Conservation (phyloP, 805 yeast species). For the Metschnikowia corniflorae region DNA sequence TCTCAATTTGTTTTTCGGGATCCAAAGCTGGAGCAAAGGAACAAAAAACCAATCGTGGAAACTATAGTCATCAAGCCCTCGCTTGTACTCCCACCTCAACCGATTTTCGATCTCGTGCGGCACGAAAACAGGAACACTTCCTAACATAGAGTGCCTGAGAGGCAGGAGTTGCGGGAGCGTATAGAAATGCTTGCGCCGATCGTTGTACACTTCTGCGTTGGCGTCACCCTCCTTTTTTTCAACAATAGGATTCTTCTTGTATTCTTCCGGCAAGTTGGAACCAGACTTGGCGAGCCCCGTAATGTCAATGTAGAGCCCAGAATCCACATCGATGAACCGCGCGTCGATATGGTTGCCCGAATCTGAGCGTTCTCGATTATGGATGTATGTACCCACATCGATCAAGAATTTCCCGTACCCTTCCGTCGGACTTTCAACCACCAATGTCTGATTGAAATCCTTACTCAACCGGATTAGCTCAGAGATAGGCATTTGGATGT, state of each 20-base stretch:
- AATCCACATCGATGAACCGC: conserved; percentile 17
- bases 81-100: conserved; percentile 19
- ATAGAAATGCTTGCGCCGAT: conserved; percentile 19
- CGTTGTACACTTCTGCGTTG: conserved; percentile 16
- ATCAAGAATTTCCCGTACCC: conserved; percentile 20
- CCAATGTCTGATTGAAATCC: conserved; percentile 16
- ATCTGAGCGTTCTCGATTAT: conserved; percentile 15
- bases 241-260: conserved; percentile 13
- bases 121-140: conserved; percentile 18
- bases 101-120: conserved; percentile 17
- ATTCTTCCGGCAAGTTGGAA: conserved; percentile 13
- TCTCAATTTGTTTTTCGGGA: conserved; percentile 12
- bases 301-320: conserved; percentile 18
- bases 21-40: conserved; percentile 21
- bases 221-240: conserved; percentile 9
- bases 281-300: conserved; percentile 15
- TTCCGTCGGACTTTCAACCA: conserved; percentile 18
- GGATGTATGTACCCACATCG: conserved; percentile 19
- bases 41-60: conserved; percentile 17
- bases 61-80: conserved; percentile 13
- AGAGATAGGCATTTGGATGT: conserved; percentile 17
- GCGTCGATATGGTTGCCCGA: conserved; percentile 17
- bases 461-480: conserved; percentile 11
- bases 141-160: conserved; percentile 17
- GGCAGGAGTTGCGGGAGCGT: conserved; percentile 19